Conservation (phyloP, 306 rosid genomes). For the Quercus robur region DNA sequence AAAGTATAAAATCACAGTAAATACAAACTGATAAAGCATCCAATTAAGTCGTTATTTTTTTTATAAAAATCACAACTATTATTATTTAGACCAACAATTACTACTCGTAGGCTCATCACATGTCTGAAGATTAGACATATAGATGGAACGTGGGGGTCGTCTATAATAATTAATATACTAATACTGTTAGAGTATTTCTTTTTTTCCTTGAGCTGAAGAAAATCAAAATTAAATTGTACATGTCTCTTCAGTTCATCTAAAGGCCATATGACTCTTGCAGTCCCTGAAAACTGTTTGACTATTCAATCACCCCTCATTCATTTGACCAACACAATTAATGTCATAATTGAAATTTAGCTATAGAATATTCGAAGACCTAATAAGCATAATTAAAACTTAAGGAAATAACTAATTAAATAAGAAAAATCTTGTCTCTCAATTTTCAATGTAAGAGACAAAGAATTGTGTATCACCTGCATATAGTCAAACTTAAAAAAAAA, state of each 20-base stretch:
- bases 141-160: too few species aligned
- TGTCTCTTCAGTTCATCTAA: constrained; percentile 39
- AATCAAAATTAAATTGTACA: background rate
- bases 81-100: too few species aligned
- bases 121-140: too few species aligned
- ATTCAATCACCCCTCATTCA: background rate
- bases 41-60: too few species aligned
- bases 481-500: background rate
- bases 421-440: background rate
- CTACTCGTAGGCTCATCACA: too few species aligned
- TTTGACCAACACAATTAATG: background rate
- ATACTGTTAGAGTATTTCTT: background rate
- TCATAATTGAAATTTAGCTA: background rate
- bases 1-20: too few species aligned
- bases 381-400: background rate
- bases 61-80: too few species aligned
- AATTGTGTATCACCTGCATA: background rate
- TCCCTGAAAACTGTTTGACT: background rate
- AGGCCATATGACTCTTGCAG: constrained; percentile 45
- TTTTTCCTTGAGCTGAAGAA: background rate
- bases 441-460: background rate
- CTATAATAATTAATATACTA: too few species aligned
- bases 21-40: too few species aligned
- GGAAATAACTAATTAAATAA: background rate
- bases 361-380: constrained; percentile 6